Base-by-base conservation (phyloP, 805 yeast genomes). In the Candida yuanshanica region DNA sequence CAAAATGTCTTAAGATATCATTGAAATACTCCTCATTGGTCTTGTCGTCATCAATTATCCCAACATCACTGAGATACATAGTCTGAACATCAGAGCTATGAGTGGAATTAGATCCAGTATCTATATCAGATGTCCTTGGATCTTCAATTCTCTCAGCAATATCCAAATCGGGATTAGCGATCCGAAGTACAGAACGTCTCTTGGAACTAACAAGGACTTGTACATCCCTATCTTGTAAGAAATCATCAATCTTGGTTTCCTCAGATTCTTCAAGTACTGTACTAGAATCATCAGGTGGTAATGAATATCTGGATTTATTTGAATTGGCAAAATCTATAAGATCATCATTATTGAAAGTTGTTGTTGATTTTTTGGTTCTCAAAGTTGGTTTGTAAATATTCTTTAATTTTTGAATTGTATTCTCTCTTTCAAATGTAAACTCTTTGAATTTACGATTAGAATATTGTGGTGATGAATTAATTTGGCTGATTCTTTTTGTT, bases 181-280 rank as follows among this genome's bases (percentile, higher is more conserved):
- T 76, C 26, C 83, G 59, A 34, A 83, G 62, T 39, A 72, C 70
- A 1, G 82, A 70, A 43, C 85, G 64, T 49, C 88, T 64, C 53
- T 75, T 76, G 13, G 84, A 76, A 45, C 83, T 75, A 7, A 83
- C 88, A 45, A 83, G 60, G 8, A 83, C 83, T 58, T 83, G 90
- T 2, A 81, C 90, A 47, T 83, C 89, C 48, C 80, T 54, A 23
- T 68, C 65, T 16, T 68, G 69, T 41, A 75, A 70, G 12, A 70
- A 61, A 17, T 69, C 68, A 27, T 66, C 70, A 20, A 60, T 67
- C 38, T 64, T 66, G 20, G 49, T 52, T 27, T 49, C 56, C 33
- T 36, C 54, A 35, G 38, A 52, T 16, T 18, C 16, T n/a, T 18
- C 31, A 14, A 27, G 3, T 11, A 27, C 16, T 10, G 31, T 27